A percentile compares a stretch with the other conserved stretches of the same genome.
Conservation (phyloP, 352 stramenopile genomes). For the Phytopythium montanum region DNA sequence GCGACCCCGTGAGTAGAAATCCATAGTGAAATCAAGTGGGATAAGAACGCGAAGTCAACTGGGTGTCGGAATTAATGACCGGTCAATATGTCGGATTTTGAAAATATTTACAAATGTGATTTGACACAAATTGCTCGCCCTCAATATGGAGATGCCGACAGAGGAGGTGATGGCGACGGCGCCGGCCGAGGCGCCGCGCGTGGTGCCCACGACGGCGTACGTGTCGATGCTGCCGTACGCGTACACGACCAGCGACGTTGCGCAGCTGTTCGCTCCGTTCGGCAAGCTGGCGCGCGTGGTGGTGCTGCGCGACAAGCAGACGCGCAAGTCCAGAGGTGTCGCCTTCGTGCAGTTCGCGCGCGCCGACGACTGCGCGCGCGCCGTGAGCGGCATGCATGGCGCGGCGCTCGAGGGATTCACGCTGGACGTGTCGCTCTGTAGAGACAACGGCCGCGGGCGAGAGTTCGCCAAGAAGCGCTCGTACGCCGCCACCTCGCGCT, state of each 20-base stretch:
- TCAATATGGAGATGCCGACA: too few species aligned
- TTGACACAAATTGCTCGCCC: too few species aligned
- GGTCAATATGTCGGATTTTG: too few species aligned
- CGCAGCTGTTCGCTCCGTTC: slow-evolving; percentile 74
- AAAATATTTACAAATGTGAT: too few species aligned
- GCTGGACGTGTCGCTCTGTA: slow-evolving; percentile 58
- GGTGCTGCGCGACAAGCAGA: slow-evolving; percentile 73
- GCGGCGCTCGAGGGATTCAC: slow-evolving; percentile 55
- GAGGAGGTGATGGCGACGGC: neutral
- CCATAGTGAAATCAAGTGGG: neutral
- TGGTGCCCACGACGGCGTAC: slow-evolving; percentile 61
- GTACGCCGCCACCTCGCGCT: slow-evolving; percentile 57
- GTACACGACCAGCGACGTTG: slow-evolving; percentile 35
- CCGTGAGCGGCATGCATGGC: slow-evolving; percentile 58
- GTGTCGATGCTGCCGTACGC: slow-evolving; percentile 87
- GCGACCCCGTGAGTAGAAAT: neutral
- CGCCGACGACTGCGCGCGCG: slow-evolving; percentile 49
- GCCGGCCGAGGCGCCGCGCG: neutral
- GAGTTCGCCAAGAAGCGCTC: slow-evolving; percentile 85
- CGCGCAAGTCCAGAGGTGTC: slow-evolving; percentile 66
- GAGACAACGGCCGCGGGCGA: slow-evolving; percentile 72
- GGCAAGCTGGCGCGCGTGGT: slow-evolving; percentile 55
- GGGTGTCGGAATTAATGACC: neutral
- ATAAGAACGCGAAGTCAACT: neutral
- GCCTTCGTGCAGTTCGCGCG: slow-evolving; percentile 85